Evolutionary conservation across 257 asterid genomes (phyloP), one percentile per base, ranked within the genome.

Genomic region (Solanum dulcamara): DNA sequence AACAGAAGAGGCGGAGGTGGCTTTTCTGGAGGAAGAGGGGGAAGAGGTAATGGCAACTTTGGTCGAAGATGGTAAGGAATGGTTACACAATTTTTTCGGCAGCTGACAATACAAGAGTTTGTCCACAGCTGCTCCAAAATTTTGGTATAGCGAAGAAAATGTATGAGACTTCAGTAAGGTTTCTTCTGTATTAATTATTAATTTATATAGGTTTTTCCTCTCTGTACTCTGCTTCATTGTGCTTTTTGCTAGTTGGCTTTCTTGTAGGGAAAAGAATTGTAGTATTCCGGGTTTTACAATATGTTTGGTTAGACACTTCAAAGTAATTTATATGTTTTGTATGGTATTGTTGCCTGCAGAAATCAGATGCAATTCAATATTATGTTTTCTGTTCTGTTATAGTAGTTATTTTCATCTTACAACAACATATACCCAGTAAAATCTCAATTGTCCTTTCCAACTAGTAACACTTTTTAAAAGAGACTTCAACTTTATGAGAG

Each of bases 1-100:
- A 88, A 91, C 14, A 84, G 94, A 40, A 81, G 90, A 68, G 87
- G 93, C 4, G 85, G 93, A 64, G 57, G 80, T 18, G 75, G 86
- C 35, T 83, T 83, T 30, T 83, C 86, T 60, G 86, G 82, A 26
- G 81, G 81, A 38, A 84, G 85, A 62, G 89, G 93, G 5, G 92
- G 93, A 28, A 84, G 86, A 64, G 90, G 93, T 13, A 70, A 87
- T 18, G 90, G 93, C 5, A 81, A 66, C 80, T 84, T 51, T 85
- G 85, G 84, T 89, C 88, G 91, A 57, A 93, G 77, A 84, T 93
- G 97, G 95, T 96, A 92, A 93, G 84, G 81, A 14, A 48, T 48
- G 83, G 44, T 0, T 42, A 77, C 42, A 28, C 38, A 0, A 17
- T 48, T 28, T 38, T 38, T 79, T 46, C 3, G 60, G 26, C 60